Conservation (phyloP, 805 yeast genomes). For the Lipomyces anomalus region DNA sequence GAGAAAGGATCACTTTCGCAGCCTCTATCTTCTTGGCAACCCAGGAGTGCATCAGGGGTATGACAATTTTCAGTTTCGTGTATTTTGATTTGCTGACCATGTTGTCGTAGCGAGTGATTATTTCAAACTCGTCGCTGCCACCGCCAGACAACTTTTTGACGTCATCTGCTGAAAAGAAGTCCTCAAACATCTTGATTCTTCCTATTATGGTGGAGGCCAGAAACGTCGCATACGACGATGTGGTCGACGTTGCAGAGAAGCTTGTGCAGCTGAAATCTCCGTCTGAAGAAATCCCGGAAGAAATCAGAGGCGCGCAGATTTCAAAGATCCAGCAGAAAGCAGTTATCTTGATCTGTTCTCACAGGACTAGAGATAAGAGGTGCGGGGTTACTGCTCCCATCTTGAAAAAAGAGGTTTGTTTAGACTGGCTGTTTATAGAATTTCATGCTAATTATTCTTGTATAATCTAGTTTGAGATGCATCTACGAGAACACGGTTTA, state of each 20-base stretch:
- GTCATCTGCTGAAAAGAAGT: slow-evolving; percentile 39
- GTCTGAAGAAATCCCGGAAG: slow-evolving; percentile 25
- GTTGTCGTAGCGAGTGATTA: slow-evolving; percentile 42
- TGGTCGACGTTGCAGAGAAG: slow-evolving; percentile 40
- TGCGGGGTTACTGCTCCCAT: slow-evolving; percentile 94
- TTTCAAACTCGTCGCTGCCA: slow-evolving; percentile 51
- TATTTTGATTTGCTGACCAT: too few species aligned
- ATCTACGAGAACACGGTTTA: slow-evolving; percentile 63
- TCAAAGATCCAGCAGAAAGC: slow-evolving; percentile 33
- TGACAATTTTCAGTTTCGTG: too few species aligned
- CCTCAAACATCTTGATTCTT: slow-evolving; percentile 58
- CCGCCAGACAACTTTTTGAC: slow-evolving; percentile 40
- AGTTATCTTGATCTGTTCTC: slow-evolving; percentile 76
- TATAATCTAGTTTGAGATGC: slow-evolving; percentile 51
- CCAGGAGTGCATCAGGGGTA: slow-evolving; percentile 3
- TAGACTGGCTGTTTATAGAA: background rate
- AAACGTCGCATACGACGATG: slow-evolving; percentile 43
- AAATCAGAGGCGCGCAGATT: slow-evolving; percentile 31
- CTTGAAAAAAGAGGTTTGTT: slow-evolving; percentile 74
- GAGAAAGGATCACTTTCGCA: slow-evolving; percentile 44
- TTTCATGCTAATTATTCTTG: background rate
- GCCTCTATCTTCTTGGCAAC: slow-evolving; percentile 36
- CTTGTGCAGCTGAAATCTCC: slow-evolving; percentile 36
- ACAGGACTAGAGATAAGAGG: slow-evolving; percentile 81
- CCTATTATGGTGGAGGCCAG: slow-evolving; percentile 72